Evolutionary conservation across 2,329 filamentous ascomycete genomes (phyloP).

Genomic region (Teratosphaeria pseudoeucalypti): DNA sequence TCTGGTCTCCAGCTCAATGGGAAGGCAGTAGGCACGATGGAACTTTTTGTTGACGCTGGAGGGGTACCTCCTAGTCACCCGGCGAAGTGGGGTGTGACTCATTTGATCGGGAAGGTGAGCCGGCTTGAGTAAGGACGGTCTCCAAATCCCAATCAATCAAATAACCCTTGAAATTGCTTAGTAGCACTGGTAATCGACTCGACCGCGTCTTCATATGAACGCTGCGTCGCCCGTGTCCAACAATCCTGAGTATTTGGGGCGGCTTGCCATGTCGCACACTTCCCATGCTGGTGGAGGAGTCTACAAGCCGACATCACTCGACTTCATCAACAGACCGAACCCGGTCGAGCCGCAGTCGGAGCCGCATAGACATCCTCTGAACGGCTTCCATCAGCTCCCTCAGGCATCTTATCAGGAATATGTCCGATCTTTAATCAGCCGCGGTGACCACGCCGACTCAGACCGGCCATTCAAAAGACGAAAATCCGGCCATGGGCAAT

Average conservation of each 20-base stretch:
- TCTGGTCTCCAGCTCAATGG: not conserved
- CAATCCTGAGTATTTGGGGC: not conserved
- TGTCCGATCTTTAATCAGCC: conserved; percentile 17
- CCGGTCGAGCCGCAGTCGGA: conserved; percentile 25
- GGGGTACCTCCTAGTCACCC: not conserved
- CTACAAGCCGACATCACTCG: conserved; percentile 21
- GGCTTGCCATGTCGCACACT: not conserved
- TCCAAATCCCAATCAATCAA: not conserved
- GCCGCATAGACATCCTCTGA: conserved; percentile 23
- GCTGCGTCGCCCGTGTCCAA: not conserved
- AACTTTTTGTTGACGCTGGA: not conserved
- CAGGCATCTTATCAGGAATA: conserved; percentile 17
- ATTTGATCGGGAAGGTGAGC: not conserved
- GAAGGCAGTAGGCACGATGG: not conserved
- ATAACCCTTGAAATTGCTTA: not conserved
- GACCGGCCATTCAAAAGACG: conserved; percentile 21
- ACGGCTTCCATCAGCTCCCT: conserved; percentile 21
- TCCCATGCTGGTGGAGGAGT: not conserved
- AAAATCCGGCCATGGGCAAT: conserved; percentile 11
- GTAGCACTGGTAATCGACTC: not conserved
- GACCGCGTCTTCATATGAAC: not conserved
- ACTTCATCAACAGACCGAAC: conserved; percentile 27
- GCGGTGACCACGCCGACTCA: conserved; percentile 26
- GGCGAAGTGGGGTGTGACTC: not conserved
- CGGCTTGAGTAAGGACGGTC: not conserved